Percentiles rank a stretch among this genome's conserved stretches.
Evolutionary conservation across 768 basidiomycete species (phyloP).

Genomic region (Leccinum barrowsii): DNA sequence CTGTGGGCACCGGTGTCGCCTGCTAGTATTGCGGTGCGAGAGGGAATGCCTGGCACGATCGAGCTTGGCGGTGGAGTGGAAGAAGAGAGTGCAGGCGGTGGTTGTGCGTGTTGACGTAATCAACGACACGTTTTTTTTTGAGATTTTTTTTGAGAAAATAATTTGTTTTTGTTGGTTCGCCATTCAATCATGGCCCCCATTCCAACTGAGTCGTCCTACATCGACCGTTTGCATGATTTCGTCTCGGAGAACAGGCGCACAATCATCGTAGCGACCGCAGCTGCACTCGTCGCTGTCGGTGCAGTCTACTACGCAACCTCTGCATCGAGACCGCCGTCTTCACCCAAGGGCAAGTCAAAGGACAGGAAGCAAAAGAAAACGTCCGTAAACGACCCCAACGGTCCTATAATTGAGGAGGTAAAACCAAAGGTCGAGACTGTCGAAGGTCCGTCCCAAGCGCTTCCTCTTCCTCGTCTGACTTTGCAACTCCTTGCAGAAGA

Average conservation of each 20-base stretch:
- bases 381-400: slow-evolving; percentile 53
- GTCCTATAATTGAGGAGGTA: slow-evolving; percentile 79
- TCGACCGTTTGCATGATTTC: slow-evolving; percentile 66
- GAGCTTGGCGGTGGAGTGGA: slow-evolving; percentile 22
- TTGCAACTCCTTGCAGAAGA: slow-evolving; percentile 33
- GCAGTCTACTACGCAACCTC: slow-evolving; percentile 69
- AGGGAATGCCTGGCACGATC: slow-evolving; percentile 44
- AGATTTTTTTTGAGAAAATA: slow-evolving; percentile 5
- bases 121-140: slow-evolving; percentile 10
- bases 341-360: slow-evolving; percentile 46
- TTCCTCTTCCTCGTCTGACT: neutral
- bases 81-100: slow-evolving; percentile 14
- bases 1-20: slow-evolving; percentile 55
- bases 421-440: slow-evolving; percentile 42
- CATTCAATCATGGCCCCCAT: slow-evolving; percentile 19
- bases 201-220: slow-evolving; percentile 29
- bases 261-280: slow-evolving; percentile 69
- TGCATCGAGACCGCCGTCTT: slow-evolving; percentile 22
- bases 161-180: neutral
- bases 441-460: slow-evolving; percentile 20
- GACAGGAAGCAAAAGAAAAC: slow-evolving; percentile 52
- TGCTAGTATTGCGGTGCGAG: slow-evolving; percentile 6
- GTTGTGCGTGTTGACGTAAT: slow-evolving; percentile 37
- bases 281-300: slow-evolving; percentile 65
- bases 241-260: slow-evolving; percentile 76